Evolutionary conservation across 2,329 filamentous ascomycete species (phyloP).

Genomic region (Elsinoe batatas): DNA sequence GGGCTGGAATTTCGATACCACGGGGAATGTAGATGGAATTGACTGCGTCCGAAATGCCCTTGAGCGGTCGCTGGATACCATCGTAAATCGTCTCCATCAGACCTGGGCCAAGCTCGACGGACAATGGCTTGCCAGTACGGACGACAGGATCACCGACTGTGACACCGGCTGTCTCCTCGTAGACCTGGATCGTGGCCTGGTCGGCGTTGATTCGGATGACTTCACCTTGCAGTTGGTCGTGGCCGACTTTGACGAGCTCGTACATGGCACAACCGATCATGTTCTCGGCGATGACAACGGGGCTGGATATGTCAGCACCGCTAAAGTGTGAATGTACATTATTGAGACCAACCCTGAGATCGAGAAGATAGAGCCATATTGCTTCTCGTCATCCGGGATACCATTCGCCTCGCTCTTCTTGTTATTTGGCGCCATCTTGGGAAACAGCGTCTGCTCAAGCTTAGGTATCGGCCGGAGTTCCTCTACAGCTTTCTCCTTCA

Average conservation of each 20-base stretch:
- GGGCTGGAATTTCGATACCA: constrained; percentile 75
- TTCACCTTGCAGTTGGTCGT: constrained; percentile 87
- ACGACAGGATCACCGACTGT: constrained; percentile 88
- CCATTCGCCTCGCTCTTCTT: constrained; percentile 32
- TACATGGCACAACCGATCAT: constrained; percentile 99
- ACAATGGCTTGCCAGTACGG: constrained; percentile 88
- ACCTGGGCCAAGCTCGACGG: constrained; percentile 92
- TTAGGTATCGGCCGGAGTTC: constrained; percentile 1
- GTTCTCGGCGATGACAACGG: constrained; percentile 93
- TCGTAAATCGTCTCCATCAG: constrained; percentile 99
- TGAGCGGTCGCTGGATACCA: constrained; percentile 91
- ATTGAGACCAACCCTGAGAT: constrained; percentile 48
- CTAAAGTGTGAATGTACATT: constrained; percentile 8
- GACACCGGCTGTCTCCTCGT: constrained; percentile 98
- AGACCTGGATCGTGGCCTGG: constrained; percentile 95
- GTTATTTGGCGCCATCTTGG: constrained; percentile 31
- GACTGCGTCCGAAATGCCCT: constrained; percentile 65
- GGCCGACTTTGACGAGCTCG: constrained; percentile 89
- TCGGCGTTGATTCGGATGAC: constrained; percentile 96
- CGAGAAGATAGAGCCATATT: constrained; percentile 60
- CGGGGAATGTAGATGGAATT: constrained; percentile 96
- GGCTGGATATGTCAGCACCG: constrained; percentile 37
- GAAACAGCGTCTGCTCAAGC: constrained; percentile 14
- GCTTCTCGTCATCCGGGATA: constrained; percentile 40
- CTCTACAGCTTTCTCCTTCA: constrained; percentile 10